Base-by-base conservation (phyloP, 257 asterid genomes). In the Perilla frutescens region DNA sequence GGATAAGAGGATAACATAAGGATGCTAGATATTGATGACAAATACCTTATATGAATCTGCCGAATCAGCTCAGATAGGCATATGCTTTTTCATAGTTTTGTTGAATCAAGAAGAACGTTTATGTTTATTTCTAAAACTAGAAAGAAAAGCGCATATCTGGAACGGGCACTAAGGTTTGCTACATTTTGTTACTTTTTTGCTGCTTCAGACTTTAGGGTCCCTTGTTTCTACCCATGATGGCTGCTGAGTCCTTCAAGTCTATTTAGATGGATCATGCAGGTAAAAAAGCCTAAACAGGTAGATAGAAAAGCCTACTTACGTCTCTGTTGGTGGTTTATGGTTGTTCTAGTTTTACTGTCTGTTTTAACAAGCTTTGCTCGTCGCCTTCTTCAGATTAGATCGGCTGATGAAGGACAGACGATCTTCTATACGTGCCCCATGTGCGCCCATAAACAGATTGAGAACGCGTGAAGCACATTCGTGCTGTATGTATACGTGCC, bases 361-460 rank as follows among this genome's bases (percentile, higher is more conserved):
- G 32, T 36, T 61, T 63, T 49, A 20, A 78, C 31, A 14, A 26
- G 14, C 49, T 48, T 50, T 12, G 1, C 12, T 26, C 32, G 20
- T 41, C 8, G 14, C 13, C 60, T 60, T 63, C 54, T 68, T 70
- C 93, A 93, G 96, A 94, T 79, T 14, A 82, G 99, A 81, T 94
- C 99, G 40, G 97, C 97, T 61, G 97, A 94, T 84, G 99, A 94
- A 87, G 98, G 98, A 65, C 96, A 94, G 83, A 91, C 99, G 14
- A 91, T 94, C 68, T 91, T 94, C 71, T 94, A 91, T 77, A 73
- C 92, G 2, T 94, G 99, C 76, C 92, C 96, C 3, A 77, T 85
- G 45, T 94, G 99, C 47, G 97, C 91, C 2, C 72, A 81, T 68
- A 87, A 79, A 77, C 90, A 90, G 77, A 90, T 96, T 3, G 96